These are phyloP conservation scores for Candida vartiovaarae DNA, from an alignment of 805 yeast species.

Conservation along the genomic window DNA sequence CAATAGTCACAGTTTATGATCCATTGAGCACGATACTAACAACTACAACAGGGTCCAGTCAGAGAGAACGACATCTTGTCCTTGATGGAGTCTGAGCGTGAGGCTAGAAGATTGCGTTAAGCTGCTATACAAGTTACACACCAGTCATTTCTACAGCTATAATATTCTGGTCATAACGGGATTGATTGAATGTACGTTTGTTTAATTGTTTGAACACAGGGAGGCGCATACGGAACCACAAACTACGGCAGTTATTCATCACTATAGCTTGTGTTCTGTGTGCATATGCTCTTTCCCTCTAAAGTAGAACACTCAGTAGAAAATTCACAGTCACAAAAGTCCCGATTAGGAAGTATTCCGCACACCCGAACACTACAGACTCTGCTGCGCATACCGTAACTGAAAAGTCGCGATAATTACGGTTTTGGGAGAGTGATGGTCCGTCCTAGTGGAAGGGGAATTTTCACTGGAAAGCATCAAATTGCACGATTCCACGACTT, in stretches of 20 bases:
- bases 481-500: not conserved
- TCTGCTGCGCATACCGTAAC: no score
- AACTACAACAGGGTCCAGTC: slow-evolving; percentile 61
- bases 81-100: slow-evolving; percentile 99
- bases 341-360: slow-evolving; percentile 1
- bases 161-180: slow-evolving; percentile 11
- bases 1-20: not conserved
- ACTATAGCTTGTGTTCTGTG: not conserved
- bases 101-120: slow-evolving; percentile 93
- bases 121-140: slow-evolving; percentile 17
- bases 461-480: not conserved
- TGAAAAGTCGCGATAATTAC: no score
- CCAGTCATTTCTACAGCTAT: slow-evolving; percentile 10
- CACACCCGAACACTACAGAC: slow-evolving; percentile 4
- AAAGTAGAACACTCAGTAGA: not conserved
- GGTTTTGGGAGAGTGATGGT: no score
- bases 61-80: slow-evolving; percentile 98
- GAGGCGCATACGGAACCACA: not conserved
- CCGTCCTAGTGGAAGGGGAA: not conserved
- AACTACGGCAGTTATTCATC: not conserved
- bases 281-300: not conserved
- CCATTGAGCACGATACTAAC: slow-evolving; percentile 6
- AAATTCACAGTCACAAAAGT: slow-evolving; percentile 14
- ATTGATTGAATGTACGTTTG: slow-evolving; percentile 25
- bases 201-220: slow-evolving; percentile 8